Conservation (phyloP, 345 rosid species). For the Citrus hindsii region DNA sequence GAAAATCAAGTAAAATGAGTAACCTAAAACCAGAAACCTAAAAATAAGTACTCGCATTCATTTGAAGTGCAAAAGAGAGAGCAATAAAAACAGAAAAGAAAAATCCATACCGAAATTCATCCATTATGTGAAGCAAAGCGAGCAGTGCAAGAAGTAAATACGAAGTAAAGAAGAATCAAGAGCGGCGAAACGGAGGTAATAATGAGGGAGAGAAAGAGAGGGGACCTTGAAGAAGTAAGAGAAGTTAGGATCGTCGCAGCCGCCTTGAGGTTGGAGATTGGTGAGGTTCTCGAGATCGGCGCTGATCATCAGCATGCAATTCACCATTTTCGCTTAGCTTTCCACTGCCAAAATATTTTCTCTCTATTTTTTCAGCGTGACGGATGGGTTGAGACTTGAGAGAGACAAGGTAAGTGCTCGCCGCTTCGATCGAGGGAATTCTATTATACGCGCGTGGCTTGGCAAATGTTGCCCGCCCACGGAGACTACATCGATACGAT, state of each 20-base stretch:
- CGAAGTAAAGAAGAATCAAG: background rate
- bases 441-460: too few species aligned
- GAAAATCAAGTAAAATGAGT: background rate
- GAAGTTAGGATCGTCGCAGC: constrained; percentile 79
- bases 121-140: background rate
- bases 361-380: background rate
- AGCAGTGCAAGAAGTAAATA: background rate
- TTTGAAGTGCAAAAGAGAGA: background rate
- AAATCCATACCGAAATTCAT: background rate
- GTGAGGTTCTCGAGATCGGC: constrained; percentile 83
- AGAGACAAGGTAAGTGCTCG: too few species aligned
- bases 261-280: constrained; percentile 70
- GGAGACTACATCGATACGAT: background rate
- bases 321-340: constrained; percentile 57
- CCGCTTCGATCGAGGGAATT: too few species aligned
- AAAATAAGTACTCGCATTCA: background rate
- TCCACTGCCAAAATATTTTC: too few species aligned
- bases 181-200: background rate
- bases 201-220: background rate
- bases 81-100: too few species aligned
- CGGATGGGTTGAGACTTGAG: background rate
- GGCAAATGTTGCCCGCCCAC: too few species aligned
- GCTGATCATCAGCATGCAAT: constrained; percentile 62
- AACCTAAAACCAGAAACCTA: background rate
- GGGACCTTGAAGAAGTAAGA: constrained; percentile 78